Conservation (phyloP, 371 early-diverging fungal genomes). For the Mortierella sp. region DNA sequence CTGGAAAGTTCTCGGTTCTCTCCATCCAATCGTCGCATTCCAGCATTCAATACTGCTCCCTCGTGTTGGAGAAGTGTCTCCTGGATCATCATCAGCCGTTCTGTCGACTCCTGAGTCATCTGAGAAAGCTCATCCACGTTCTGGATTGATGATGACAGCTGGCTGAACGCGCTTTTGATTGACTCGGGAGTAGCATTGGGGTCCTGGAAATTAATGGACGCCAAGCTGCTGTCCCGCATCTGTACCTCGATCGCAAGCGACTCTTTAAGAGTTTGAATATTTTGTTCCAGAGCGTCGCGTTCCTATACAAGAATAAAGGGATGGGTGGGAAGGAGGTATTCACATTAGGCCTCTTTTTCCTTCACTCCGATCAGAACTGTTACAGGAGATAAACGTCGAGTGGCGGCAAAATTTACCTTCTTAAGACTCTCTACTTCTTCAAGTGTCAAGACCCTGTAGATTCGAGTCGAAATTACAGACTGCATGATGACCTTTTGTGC, state of each 20-base stretch:
- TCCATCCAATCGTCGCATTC: conserved; percentile 49
- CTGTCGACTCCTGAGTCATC: conserved; percentile 28
- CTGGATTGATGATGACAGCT: conserved; percentile 44
- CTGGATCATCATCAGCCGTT: conserved; percentile 36
- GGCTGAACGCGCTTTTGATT: conserved; percentile 37
- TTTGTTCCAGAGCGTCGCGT: conserved; percentile 35
- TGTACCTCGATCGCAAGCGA: conserved; percentile 41
- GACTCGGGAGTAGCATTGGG: conserved; percentile 32
- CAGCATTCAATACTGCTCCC: conserved; percentile 44
- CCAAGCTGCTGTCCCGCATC: conserved; percentile 47
- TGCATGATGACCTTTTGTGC: conserved; percentile 42
- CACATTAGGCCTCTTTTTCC: too few species aligned
- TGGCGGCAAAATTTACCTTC: conserved; percentile 17
- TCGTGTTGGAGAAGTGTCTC: conserved; percentile 45
- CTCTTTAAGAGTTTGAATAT: conserved; percentile 17
- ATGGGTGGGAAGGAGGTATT: neutral
- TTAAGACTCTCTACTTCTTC: conserved; percentile 41
- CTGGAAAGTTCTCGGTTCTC: conserved; percentile 47
- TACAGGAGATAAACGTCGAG: too few species aligned
- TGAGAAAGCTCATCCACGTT: conserved; percentile 49
- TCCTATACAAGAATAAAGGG: conserved; percentile 10
- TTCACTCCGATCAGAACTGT: too few species aligned
- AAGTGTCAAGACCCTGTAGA: conserved; percentile 36
- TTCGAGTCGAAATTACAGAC: conserved; percentile 47
- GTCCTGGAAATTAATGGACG: conserved; percentile 47